Evolutionary conservation across 768 basidiomycete genomes (phyloP).

Genomic region (Mycena galopus): DNA sequence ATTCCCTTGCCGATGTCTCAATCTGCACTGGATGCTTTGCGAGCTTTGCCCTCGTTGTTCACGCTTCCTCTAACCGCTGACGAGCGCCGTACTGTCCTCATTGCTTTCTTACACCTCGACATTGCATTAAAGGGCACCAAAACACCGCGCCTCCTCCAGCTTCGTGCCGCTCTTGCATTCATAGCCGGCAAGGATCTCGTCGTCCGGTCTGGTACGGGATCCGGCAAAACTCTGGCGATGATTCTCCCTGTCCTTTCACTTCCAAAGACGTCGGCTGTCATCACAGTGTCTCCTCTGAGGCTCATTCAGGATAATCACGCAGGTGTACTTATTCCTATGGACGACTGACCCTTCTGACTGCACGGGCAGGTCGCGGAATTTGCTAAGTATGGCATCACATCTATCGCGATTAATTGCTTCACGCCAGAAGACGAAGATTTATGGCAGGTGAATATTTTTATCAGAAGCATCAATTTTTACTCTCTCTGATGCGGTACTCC

Average conservation of each 20-base stretch:
- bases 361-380: conserved; percentile 40
- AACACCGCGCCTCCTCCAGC: conserved; percentile 36
- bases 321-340: too few species aligned
- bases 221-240: conserved; percentile 44
- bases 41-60: too few species aligned
- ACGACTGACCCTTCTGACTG: too few species aligned
- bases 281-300: conserved; percentile 39
- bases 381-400: conserved; percentile 32
- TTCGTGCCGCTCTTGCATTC: conserved; percentile 29
- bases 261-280: conserved; percentile 23
- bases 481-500: background rate
- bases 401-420: conserved; percentile 41
- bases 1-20: too few species aligned
- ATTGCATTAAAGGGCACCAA: background rate
- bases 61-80: too few species aligned
- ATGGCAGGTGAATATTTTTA: conserved; percentile 41
- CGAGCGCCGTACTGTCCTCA: background rate
- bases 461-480: background rate
- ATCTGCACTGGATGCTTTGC: too few species aligned
- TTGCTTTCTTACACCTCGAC: background rate
- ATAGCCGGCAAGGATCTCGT: conserved; percentile 36
- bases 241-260: conserved; percentile 34
- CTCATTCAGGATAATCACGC: too few species aligned
- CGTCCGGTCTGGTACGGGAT: conserved; percentile 42
- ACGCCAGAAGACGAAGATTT: conserved; percentile 34